Evolutionary conservation across 2,329 filamentous ascomycete species (phyloP).

Genomic region (Capronia coronata): DNA sequence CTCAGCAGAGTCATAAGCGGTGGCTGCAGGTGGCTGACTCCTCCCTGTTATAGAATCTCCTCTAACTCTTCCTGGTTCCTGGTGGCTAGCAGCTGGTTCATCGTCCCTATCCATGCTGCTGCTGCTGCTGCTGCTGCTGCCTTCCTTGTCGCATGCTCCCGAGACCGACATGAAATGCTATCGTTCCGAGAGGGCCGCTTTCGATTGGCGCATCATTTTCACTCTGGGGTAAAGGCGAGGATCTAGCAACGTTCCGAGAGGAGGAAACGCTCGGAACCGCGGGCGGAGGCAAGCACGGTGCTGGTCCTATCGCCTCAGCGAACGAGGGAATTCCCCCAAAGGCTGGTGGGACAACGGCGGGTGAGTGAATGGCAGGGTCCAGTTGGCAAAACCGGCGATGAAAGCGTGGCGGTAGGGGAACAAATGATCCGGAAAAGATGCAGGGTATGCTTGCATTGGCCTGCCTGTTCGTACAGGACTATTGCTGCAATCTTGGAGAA

Average conservation of each 20-base stretch:
- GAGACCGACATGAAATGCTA: slow-evolving; percentile 10
- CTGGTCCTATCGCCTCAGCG: not conserved
- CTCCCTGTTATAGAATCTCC: slow-evolving; percentile 3
- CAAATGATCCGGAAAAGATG: not conserved
- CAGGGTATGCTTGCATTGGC: not conserved
- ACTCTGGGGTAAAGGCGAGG: not conserved
- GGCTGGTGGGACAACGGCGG: not conserved
- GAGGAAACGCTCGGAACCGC: not conserved
- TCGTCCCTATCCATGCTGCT: slow-evolving; percentile 5
- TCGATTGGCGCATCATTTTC: slow-evolving; percentile 19
- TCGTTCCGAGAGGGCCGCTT: slow-evolving; percentile 1
- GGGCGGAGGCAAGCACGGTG: not conserved
- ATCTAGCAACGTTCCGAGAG: slow-evolving; percentile 3
- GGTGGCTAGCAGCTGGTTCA: slow-evolving; percentile 2
- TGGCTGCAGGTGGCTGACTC: slow-evolving; percentile 7
- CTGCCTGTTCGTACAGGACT: not conserved
- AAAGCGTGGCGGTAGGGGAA: not conserved
- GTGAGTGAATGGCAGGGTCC: not conserved
- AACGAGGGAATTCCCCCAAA: not conserved
- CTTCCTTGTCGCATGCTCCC: slow-evolving; percentile 13
- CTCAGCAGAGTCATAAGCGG: slow-evolving; percentile 6
- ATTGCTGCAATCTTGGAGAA: not conserved
- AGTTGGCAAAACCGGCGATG: not conserved
- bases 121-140: slow-evolving; percentile 2
- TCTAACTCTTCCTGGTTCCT: slow-evolving; percentile 1